Evolutionary conservation across 2,329 filamentous ascomycete species (phyloP), one percentile per base, ranked within the genome.

Genomic region (Xylaria sp.): DNA sequence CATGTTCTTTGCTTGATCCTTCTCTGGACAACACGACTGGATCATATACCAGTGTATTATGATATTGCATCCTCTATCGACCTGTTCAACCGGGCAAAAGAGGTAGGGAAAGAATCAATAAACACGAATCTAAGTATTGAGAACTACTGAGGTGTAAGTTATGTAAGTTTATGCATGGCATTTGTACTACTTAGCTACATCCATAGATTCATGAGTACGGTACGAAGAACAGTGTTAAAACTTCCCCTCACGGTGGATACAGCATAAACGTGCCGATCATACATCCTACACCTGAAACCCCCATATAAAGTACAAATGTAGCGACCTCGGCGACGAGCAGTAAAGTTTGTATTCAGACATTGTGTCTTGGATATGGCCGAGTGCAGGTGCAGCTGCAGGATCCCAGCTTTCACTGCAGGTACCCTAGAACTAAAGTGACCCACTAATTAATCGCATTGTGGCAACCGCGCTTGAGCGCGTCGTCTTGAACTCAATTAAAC

Each of bases 401-500:
- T 52, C 3, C 43, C 20, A 46, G 59, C 48, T 48, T 48, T 30
- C 28, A 25, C 28, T 62, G 20, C n/a, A 28, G 28, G 10, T 57
- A 61, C 63, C 50, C 41, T 32, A 18, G n/a, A 55, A 18, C 28
- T 39, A n/a, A 20, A 32, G 18, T 3, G 58, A 34, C 59, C 64
- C 64, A 66, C 64, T 45, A 45, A 39, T 43, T 43, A 48, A 18
- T 30, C 18, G 39, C 45, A 36, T 8, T 46, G 46, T 13, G 10
- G 32, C 57, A 53, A 20, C 20, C 68, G 68, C 68, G 68, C 63
- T 50, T 65, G 43, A 69, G 60, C 66, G 63, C 63, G 63, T 66
- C 56, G n/a, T 41, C 46, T 34, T 18, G 9, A 50, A 23, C 50
- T 60, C 25, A n/a, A 60, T 41, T 43, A 34, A n/a, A 41, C 55